Evolutionary conservation across 768 basidiomycete species (phyloP), one percentile per base, ranked within the genome.

Genomic region (Mycena rosella): DNA sequence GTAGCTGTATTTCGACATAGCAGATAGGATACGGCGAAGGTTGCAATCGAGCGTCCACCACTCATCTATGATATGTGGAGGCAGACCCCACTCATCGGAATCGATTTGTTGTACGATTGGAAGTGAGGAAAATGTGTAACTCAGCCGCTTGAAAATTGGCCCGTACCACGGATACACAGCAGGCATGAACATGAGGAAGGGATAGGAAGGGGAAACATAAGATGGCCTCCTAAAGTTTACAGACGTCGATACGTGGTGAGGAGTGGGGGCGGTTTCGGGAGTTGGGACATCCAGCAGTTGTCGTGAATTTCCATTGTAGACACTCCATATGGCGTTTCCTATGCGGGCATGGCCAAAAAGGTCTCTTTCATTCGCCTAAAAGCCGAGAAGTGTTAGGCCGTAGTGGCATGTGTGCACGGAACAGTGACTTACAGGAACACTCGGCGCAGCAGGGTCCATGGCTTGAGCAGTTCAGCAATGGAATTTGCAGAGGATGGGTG

Each of bases 281-380:
- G 24, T 27, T 29, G 48, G 48, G 26, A 49, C 27, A 15, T 49
- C 27, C 11, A 49, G 2, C 7, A 49, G 48, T 6, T 27, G 5
- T 4, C 3, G 3, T 13, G 48, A 11, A 15, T 49, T 10, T 3
- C 48, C 48, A 49, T 49, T 14, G 48, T 49, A 49, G 6, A 49
- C 48, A 5, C 9, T 9, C 13, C 14, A 49, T 26, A 27, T 49
- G 2, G 13, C 3, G 3, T 49, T 49, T 15, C 27, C 10, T 5
- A 49, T 49, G 14, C 48, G 48, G 5, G 48, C 48, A 49, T 49
- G 48, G 24, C 48, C 48, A 13, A 49, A n/a, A n/a, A n/a, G n/a
- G n/a, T n/a, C n/a, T n/a, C n/a, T n/a, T n/a, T n/a, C n/a, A n/a
- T n/a, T n/a, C n/a, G n/a, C n/a, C n/a, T n/a, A n/a, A n/a, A n/a